Evolutionary conservation across 345 rosid species (phyloP), one percentile per base, ranked within the genome.

Genomic region (Odontarrhena argentea): DNA sequence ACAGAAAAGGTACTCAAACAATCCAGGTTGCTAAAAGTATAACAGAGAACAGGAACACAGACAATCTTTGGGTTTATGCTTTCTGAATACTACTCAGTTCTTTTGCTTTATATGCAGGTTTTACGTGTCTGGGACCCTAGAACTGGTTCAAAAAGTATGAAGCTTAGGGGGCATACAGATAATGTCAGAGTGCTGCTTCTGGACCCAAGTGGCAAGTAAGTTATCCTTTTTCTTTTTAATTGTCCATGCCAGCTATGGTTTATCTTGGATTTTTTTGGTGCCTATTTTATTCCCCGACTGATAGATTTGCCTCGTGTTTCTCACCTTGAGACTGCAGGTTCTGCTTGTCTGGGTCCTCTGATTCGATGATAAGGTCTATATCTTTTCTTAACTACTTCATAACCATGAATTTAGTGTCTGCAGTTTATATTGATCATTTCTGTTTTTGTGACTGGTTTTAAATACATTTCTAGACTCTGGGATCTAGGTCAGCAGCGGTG

Each of bases 91-190:
- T n/a, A 55, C 57, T 46, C 45, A 32, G 36, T 38, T 63, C n/a
- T 51, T 51, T 37, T 68, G 45, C 36, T 60, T 74, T 67, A 56
- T 47, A 18, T 78, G 38, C 60, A 95, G 99, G 97, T 91, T 68
- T 89, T 95, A 75, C 97, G 99, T 40, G 96, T 91, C 74, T 95
- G 99, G 99, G 99, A 95, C 75, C 96, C 99, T 45, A 85, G 99
- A 71, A 85, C 87, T 76, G 97, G 97, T 74, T 85, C 90, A 40
- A 95, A 95, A 81, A 86, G 86, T 69, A 89, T 91, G 97, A 95
- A 95, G 82, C 75, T 95, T 66, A 86, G 87, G 79, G 97, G 99
- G 77, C 99, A 95, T 70, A 87, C 90, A 6, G 99, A 95, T 79
- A 95, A 95, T 65, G 85, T 95, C 65, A 82, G 97, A 74, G 92